Evolutionary conservation across 2,329 filamentous ascomycete species (phyloP), one percentile per base, ranked within the genome.

Genomic region (Scorias spongiosa): DNA sequence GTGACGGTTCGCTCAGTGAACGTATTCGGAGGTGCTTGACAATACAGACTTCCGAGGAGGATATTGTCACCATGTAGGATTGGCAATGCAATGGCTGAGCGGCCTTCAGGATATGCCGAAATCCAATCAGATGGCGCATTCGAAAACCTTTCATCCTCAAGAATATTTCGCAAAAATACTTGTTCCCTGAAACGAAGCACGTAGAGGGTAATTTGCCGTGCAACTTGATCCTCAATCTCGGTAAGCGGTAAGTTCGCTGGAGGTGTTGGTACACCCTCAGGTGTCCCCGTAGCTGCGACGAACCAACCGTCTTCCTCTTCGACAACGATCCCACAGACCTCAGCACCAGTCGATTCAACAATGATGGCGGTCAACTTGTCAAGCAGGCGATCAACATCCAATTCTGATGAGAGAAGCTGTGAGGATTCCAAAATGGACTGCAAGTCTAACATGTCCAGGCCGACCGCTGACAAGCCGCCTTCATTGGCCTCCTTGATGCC

Each of bases 341-440:
- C 81, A 8, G 81, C 81, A 34, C 81, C 82, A 42, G 81, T 86
- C 0, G 81, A 85, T 51, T 87, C 80, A 20, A 88, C 62, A 41
- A 88, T 84, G 48, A 88, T 84, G 48, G 85, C 78, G 52, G 81
- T 84, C 77, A 89, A 85, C 37, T 83, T 87, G 54, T 81, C 79
- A 48, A 88, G 71, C 3, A 89, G 70, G 53, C 81, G 75, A 49
- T 88, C 82, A 10, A 88, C 75, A 50, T 82, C 75, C 10, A 89
- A 63, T 42, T 87, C 81, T 12, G 82, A 87, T 4, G 83, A 88
- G 38, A 89, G 79, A 38, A 88, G 75, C 57, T 87, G 84, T 9
- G 81, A 86, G 2, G 80, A 84, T 52, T 84, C 78, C 11, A 89
- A 67, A 46, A 89, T 88, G 18, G 80, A 81, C 37, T 84, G 80